These are phyloP conservation scores for Saccharomycopsis vini DNA, from an alignment of 805 yeast species.

Conservation along the genomic window DNA sequence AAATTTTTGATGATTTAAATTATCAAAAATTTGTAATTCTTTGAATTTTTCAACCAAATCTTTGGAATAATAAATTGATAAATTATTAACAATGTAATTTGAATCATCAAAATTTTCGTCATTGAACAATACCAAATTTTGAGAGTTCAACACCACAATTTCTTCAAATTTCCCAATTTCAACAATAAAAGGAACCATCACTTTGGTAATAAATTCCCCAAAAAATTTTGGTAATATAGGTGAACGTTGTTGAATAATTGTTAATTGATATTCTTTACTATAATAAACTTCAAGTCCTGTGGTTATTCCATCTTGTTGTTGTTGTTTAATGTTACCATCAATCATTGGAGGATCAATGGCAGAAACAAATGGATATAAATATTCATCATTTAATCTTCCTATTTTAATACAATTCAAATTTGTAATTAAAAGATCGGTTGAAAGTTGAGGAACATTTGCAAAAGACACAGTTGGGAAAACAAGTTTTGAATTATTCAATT, in stretches of 20 bases:
- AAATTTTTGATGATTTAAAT: not conserved
- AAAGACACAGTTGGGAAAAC: constrained; percentile 74
- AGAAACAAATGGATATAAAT: constrained; percentile 74
- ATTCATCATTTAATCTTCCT: constrained; percentile 48
- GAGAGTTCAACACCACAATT: constrained; percentile 58
- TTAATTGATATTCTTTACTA: constrained; percentile 32
- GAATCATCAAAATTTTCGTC: too few relatives aligned
- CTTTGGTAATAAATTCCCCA: constrained; percentile 39
- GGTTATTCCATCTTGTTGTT: constrained; percentile 34
- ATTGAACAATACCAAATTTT: constrained; percentile 16
- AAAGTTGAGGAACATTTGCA: constrained; percentile 84
- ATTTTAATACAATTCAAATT: constrained; percentile 45
- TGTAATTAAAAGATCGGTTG: constrained; percentile 64
- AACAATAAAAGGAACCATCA: constrained; percentile 41
- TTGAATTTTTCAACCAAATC: constrained; percentile 15
- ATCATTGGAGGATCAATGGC: constrained; percentile 53
- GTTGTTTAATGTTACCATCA: constrained; percentile 16
- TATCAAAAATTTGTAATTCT: constrained; percentile 14
- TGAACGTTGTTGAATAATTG: constrained; percentile 73
- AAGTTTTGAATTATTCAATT: constrained; percentile 32
- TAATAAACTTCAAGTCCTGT: constrained; percentile 61
- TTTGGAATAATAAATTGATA: constrained; percentile 7
- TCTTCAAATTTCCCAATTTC: constrained; percentile 30
- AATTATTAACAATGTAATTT: constrained; percentile 3
- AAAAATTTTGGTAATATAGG: constrained; percentile 68